Evolutionary conservation across 192 early-diverging fungal species (phyloP).

Genomic region (Gamsiella multidivaricata): DNA sequence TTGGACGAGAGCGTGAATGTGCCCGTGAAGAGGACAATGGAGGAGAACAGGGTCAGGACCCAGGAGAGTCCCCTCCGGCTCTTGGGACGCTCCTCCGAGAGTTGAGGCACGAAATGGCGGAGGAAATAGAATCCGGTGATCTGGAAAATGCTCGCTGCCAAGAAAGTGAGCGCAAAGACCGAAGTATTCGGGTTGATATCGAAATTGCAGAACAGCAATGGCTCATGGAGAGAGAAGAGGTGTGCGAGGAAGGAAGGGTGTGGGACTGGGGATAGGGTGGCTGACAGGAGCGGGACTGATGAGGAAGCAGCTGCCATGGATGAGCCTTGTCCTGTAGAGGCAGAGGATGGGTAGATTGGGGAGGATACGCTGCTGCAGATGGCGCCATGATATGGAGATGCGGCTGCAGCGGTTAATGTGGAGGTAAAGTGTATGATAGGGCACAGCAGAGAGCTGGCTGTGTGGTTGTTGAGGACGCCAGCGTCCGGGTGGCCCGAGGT

Average conservation of each 20-base stretch:
- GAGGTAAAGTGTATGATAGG: conserved; percentile 3
- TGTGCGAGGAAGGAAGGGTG: conserved; percentile 5
- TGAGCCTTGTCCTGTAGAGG: background rate
- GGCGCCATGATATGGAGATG: background rate
- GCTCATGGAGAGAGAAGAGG: conserved; percentile 24
- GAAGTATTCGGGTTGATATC: conserved; percentile 52
- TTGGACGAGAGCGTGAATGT: conserved; percentile 35
- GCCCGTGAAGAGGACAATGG: conserved; percentile 41
- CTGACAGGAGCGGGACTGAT: background rate
- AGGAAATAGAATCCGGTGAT: conserved; percentile 36
- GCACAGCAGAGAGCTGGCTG: background rate
- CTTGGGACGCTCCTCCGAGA: background rate
- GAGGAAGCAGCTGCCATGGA: background rate
- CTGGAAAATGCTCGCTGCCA: conserved; percentile 17
- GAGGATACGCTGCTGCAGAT: background rate
- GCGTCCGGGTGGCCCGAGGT: background rate
- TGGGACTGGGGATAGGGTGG: conserved; percentile 1
- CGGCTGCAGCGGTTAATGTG: background rate
- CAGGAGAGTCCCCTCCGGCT: conserved; percentile 23
- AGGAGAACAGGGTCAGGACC: conserved; percentile 44
- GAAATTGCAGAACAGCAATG: conserved; percentile 30
- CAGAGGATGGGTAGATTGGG: background rate
- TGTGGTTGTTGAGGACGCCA: background rate
- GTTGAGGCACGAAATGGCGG: conserved; percentile 8
- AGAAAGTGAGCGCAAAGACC: conserved; percentile 16